phyloP scores from a whole-genome alignment of 306 rosid species.

The Cajanus cajan region DNA sequence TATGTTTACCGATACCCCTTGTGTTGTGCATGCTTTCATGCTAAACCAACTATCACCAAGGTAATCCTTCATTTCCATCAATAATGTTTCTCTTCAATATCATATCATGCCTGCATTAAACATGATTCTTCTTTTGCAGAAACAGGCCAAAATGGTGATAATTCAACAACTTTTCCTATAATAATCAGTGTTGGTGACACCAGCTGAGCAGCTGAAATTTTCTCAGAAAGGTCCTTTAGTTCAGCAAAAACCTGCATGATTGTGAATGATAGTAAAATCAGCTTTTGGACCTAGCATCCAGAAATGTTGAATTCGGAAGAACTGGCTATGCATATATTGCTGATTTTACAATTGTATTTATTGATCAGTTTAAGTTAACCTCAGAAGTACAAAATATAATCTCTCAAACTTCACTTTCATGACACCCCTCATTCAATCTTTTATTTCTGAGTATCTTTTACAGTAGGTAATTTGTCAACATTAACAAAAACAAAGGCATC shows the following conservation, averaged over 20 bases:
- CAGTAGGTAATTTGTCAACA: background rate
- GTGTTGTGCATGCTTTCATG: background rate
- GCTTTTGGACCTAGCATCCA: background rate
- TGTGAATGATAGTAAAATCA: conserved; percentile 27
- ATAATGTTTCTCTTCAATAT: background rate
- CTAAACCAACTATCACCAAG: background rate
- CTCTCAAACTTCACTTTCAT: background rate
- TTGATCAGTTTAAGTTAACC: background rate
- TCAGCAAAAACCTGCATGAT: conserved; percentile 78
- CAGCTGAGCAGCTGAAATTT: conserved; percentile 54
- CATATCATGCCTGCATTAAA: conserved; percentile 44
- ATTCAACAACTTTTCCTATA: conserved; percentile 87
- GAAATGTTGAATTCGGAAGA: background rate
- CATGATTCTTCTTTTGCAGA: conserved; percentile 48
- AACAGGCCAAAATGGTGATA: conserved; percentile 79
- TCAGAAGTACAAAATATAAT: background rate
- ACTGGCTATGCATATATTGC: background rate
- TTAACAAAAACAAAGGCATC: background rate
- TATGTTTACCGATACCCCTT: background rate
- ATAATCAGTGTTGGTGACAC: conserved; percentile 84
- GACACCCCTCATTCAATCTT: background rate
- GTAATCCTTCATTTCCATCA: background rate
- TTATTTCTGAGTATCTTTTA: background rate
- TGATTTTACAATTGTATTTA: background rate
- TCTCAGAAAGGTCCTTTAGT: conserved; percentile 71